phyloP scores from a whole-genome alignment of 148 eudicot genomes.

The Rhododendron henanense region DNA sequence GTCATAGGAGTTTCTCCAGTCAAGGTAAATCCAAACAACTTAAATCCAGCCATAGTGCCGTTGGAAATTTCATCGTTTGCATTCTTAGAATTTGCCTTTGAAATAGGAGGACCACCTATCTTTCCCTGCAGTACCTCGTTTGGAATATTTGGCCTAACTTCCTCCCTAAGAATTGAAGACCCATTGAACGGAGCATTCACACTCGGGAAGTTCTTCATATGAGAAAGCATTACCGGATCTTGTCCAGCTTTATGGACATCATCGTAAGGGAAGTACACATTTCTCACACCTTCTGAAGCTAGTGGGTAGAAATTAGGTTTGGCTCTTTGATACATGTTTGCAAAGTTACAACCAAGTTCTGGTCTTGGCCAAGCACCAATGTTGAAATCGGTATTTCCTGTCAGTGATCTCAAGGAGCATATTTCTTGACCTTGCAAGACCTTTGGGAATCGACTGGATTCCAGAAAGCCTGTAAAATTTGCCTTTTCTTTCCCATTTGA shows the following conservation, averaged over 20 bases:
- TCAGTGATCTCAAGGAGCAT: conserved; percentile 62
- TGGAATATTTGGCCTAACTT: conserved; percentile 25
- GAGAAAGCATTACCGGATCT: conserved; percentile 25
- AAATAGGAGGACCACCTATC: conserved; percentile 16
- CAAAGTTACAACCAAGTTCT: conserved; percentile 34
- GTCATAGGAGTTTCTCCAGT: conserved; percentile 38
- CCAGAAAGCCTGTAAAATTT: conserved; percentile 49
- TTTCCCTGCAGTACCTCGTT: conserved; percentile 31
- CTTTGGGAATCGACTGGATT: conserved; percentile 67
- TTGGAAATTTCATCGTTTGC: conserved; percentile 27
- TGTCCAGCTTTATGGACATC: conserved; percentile 35
- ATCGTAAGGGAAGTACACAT: conserved; percentile 43
- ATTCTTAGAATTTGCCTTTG: conserved; percentile 23
- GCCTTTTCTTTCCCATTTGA: conserved; percentile 26
- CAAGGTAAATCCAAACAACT: conserved; percentile 69
- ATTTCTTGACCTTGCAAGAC: conserved; percentile 99
- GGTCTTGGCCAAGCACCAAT: conserved; percentile 43
- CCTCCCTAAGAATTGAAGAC: conserved; percentile 24
- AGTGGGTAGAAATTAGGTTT: conserved; percentile 59
- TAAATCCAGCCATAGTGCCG: conserved; percentile 36
- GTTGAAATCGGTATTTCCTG: conserved; percentile 45
- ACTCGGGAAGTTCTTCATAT: conserved; percentile 24
- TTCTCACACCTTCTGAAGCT: conserved; percentile 74
- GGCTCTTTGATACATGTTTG: conserved; percentile 34
- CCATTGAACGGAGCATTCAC: conserved; percentile 22